phyloP scores from a whole-genome alignment of 352 stramenopile genomes.

The Phytophthora tubulina region DNA sequence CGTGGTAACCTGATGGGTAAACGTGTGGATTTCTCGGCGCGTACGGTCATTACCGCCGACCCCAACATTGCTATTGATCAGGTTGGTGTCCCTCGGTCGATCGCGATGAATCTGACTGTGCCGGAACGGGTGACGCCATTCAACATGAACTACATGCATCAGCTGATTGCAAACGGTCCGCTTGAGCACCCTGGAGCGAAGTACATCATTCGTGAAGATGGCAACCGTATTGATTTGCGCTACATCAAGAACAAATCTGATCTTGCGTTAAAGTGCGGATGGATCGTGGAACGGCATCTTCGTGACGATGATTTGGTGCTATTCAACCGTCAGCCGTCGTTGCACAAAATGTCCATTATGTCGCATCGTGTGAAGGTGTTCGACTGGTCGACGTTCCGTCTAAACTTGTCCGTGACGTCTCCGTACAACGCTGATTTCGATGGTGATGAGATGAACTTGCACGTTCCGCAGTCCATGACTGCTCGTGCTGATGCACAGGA shows the following conservation, averaged over 20 bases:
- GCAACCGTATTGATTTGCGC: slow-evolving; percentile 97
- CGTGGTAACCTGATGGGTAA: slow-evolving; percentile 99
- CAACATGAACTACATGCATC: slow-evolving; percentile 97
- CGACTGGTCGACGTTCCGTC: slow-evolving; percentile 99
- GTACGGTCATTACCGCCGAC: slow-evolving; percentile 99
- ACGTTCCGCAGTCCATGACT: slow-evolving; percentile 97
- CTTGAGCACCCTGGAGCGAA: slow-evolving; percentile 97
- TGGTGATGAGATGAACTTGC: slow-evolving; percentile 99
- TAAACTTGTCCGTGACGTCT: slow-evolving; percentile 98
- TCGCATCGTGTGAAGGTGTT: slow-evolving; percentile 99
- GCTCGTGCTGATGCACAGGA: slow-evolving; percentile 97
- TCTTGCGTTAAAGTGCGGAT: slow-evolving; percentile 96
- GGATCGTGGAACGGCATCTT: slow-evolving; percentile 99
- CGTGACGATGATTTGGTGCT: slow-evolving; percentile 98
- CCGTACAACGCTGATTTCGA: slow-evolving; percentile 99
- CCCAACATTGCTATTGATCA: slow-evolving; percentile 99
- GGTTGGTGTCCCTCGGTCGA: slow-evolving; percentile 97
- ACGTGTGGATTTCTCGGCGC: slow-evolving; percentile 99
- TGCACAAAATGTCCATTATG: slow-evolving; percentile 99
- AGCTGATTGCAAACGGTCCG: slow-evolving; percentile 97
- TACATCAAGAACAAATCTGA: slow-evolving; percentile 98
- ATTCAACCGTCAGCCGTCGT: slow-evolving; percentile 99
- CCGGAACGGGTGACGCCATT: slow-evolving; percentile 99
- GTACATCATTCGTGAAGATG: slow-evolving; percentile 98
- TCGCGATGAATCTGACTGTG: slow-evolving; percentile 99